Evolutionary conservation across 2,329 filamentous ascomycete species (phyloP).

Genomic region (Penicillium sp.): DNA sequence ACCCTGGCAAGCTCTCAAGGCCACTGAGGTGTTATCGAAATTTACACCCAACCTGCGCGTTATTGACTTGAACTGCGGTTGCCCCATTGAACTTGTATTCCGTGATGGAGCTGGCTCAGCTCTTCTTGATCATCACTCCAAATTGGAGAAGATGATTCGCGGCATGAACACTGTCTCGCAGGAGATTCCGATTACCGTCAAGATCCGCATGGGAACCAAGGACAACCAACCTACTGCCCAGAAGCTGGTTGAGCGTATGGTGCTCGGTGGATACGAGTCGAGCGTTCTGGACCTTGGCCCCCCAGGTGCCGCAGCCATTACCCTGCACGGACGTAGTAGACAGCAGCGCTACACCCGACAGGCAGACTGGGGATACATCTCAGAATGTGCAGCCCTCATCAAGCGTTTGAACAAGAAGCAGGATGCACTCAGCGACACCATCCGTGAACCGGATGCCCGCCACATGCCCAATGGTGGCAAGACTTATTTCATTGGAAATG

Average conservation of each 20-base stretch:
- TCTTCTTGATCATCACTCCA: constrained; percentile 81
- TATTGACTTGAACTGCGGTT: constrained; percentile 95
- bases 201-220: constrained; percentile 88
- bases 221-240: constrained; percentile 76
- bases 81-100: constrained; percentile 92
- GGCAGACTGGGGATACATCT: constrained; percentile 95
- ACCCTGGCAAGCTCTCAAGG: constrained; percentile 85
- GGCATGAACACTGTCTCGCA: constrained; percentile 95
- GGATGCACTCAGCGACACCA: constrained; percentile 70
- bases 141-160: constrained; percentile 89
- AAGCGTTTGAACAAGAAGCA: constrained; percentile 72
- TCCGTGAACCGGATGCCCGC: constrained; percentile 71
- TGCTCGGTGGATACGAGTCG: constrained; percentile 74
- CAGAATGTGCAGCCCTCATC: constrained; percentile 82
- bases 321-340: constrained; percentile 86
- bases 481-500: constrained; percentile 93
- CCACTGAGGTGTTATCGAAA: constrained; percentile 74
- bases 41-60: constrained; percentile 81
- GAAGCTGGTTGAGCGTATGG: constrained; percentile 77
- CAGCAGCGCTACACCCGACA: constrained; percentile 90
- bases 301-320: constrained; percentile 89
- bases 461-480: constrained; percentile 68
- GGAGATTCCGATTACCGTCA: constrained; percentile 87
- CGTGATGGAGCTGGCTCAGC: constrained; percentile 85
- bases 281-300: constrained; percentile 66